Evolutionary conservation across 345 rosid genomes (phyloP), one percentile per base, ranked within the genome.

Genomic region (Populus davidiana): DNA sequence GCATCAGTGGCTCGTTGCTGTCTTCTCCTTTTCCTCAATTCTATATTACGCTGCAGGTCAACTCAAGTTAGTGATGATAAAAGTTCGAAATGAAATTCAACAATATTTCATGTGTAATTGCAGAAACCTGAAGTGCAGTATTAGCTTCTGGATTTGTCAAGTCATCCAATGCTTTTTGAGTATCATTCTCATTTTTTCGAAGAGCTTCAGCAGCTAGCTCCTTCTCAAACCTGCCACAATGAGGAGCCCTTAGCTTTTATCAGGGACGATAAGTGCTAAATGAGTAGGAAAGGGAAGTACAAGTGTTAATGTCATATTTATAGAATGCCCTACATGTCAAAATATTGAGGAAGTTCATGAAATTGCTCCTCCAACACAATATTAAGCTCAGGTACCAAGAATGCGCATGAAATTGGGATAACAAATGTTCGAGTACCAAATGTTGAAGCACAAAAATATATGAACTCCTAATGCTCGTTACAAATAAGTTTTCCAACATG

Each of bases 131-230:
- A 70, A 93, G 86, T 54, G 71, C 71, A 41, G 94, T 86, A 81
- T 91, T 93, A 72, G 78, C 74, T 75, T 90, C 90, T 21, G 92
- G 92, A 82, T 87, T 87, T 71, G 97, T 94, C 85, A 94, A 85
- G 83, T 89, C 97, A 85, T 94, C 97, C 83, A 94, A 88, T 21
- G 99, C 98, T 77, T 87, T 86, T 73, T 93, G 85, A 47, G 89
- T 81, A 78, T 91, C 93, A 73, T 94, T 93, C 83, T 94, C 99
- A 81, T 91, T 89, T 87, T 93, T 91, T 82, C 96, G 84, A 67
- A 93, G 94, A 76, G 98, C 88, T 86, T 95, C 98, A 41, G 96
- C 97, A 85, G 91, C 93, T 78, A 95, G 96, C 62, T 84, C 89
- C 86, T 84, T 95, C 74, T 84, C 94, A 88, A 82, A 95, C 86